Percentiles rank a stretch among this genome's conserved stretches.
These are phyloP conservation scores for Penicillium cinerascens DNA, from an alignment of 495 filamentous ascomycete species.

Conservation along the genomic window DNA sequence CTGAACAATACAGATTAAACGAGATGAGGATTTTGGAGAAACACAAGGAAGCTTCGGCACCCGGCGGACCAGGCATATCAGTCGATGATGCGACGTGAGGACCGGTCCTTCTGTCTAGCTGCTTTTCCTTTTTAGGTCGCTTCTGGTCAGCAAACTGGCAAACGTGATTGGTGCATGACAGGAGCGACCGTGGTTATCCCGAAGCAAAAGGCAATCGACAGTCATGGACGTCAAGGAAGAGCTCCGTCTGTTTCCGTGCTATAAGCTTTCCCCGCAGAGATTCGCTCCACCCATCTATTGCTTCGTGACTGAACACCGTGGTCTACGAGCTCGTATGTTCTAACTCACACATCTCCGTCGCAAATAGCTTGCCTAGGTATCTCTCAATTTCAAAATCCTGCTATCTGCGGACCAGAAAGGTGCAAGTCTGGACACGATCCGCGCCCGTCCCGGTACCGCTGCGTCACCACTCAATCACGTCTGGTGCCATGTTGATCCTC, in stretches of 20 bases:
- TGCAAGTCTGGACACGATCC: conserved; percentile 2
- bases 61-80: conserved; percentile 1
- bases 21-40: background rate
- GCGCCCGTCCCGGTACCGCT: background rate
- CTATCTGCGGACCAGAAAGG: background rate
- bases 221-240: conserved; percentile 7
- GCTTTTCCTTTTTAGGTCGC: background rate
- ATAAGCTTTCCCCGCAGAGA: conserved; percentile 1
- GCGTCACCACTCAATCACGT: conserved; percentile 3
- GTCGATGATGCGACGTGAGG: conserved; percentile 10
- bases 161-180: background rate
- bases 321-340: background rate
- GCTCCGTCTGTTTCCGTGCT: background rate
- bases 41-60: background rate
- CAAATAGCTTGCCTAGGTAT: background rate
- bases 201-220: background rate
- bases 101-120: background rate
- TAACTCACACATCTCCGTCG: background rate
- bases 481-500: background rate
- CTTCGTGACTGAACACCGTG: background rate
- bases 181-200: background rate
- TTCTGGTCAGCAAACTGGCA: background rate
- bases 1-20: background rate
- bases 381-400: background rate
- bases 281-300: background rate